phyloP scores from a whole-genome alignment of 2,329 filamentous ascomycete genomes.

The Lanzia echinophila region DNA sequence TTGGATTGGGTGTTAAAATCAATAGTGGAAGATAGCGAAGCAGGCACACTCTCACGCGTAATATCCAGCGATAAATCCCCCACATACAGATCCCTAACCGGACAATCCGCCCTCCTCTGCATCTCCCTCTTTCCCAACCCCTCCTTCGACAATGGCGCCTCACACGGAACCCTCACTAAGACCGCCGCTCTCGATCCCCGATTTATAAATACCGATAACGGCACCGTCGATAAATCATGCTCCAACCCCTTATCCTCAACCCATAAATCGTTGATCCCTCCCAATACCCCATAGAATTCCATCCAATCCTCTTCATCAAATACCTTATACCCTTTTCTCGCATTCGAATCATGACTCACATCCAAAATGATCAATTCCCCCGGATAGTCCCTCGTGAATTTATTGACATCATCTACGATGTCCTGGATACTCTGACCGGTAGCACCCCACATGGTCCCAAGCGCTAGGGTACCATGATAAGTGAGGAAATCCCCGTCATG shows the following conservation, averaged over 20 bases:
- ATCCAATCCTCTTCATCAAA: slow-evolving; percentile 13
- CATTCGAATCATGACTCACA: slow-evolving; percentile 18
- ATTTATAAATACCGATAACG: slow-evolving; percentile 17
- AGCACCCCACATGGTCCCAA: background rate
- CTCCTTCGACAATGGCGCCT: slow-evolving; percentile 5
- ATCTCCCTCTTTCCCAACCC: background rate
- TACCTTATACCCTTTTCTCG: background rate
- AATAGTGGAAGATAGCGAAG: no score
- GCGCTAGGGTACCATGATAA: slow-evolving; percentile 9
- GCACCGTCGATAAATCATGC: slow-evolving; percentile 16
- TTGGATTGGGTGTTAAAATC: background rate
- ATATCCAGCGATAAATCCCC: no score
- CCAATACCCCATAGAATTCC: slow-evolving; percentile 11
- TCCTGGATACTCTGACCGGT: slow-evolving; percentile 13
- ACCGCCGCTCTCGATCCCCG: slow-evolving; percentile 19
- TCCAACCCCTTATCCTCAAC: background rate
- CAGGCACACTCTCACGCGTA: no score
- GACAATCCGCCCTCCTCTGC: background rate
- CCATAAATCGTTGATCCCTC: slow-evolving; percentile 18
- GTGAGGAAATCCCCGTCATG: slow-evolving; percentile 13
- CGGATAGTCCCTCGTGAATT: slow-evolving; percentile 17
- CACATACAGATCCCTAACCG: background rate
- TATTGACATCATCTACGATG: slow-evolving; percentile 20
- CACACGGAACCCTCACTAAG: slow-evolving; percentile 14
- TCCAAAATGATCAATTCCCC: slow-evolving; percentile 24